Base-by-base conservation (phyloP, 192 early-diverging fungal genomes). In the Cladochytrium replicatum region DNA sequence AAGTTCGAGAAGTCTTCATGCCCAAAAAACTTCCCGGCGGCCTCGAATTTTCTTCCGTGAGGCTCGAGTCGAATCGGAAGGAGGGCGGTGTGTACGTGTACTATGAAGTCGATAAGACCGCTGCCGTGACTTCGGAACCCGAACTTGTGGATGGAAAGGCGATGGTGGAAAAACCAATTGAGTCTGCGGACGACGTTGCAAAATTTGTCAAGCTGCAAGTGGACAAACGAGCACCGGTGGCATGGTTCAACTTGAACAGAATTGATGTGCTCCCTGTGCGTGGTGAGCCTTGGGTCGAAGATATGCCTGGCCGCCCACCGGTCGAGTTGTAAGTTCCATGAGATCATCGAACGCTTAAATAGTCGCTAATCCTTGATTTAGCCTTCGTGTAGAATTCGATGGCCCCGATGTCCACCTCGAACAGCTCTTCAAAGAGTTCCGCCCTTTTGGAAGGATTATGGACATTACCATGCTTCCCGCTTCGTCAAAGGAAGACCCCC, bases 371-470 rank as follows among this genome's bases (percentile, higher is more conserved):
- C 34, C n/a, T 6, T 7, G 19, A 13, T 6, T 39, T 19, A 68
- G 62, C 2, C 42, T 77, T 24, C 58, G 65, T 30, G 72, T 94
- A 2, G 82, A 87, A 55, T 91, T 94, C 59, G 52, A 67, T 25
- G 91, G 91, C 0, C 76, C 82, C 0, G 82, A 85, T 42, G 39
- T 86, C 29, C 59, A 68, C 6, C 58, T 82, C 1, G 80, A 91
- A 57, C 56, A 71, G 30, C 57, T 93, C 0, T 96, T 77, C 59
- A 52, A 65, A 0, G 75, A 81, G 39, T 82, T 91, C 49, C 77
- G 91, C 6, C 64, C 57, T 34, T 95, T 83, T 56, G 91, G 92
- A 2, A 70, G 77, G 29, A 90, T 98, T 29, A 68, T 80, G 17
- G 84, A 89, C 52, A 88, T 98, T 52, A 68, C 69, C 31, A 57